Evolutionary conservation across 2,329 filamentous ascomycete genomes (phyloP).

Genomic region (Ophiognomonia clavigignenti-juglandacearum): DNA sequence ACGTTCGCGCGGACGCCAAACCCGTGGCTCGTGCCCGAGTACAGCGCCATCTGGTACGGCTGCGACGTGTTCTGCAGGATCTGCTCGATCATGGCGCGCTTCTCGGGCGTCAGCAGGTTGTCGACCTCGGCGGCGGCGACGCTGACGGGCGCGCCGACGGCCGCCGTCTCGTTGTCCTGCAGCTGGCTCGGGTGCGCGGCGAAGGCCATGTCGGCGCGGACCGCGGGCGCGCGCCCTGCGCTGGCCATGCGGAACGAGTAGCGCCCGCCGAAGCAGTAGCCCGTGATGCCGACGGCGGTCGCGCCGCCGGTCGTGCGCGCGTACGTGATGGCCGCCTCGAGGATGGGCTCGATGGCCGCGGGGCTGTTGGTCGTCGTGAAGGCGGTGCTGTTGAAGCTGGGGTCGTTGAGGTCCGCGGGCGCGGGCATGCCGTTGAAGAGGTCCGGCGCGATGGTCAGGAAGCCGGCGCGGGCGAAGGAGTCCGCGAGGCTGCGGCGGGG

Average conservation of each 20-base stretch:
- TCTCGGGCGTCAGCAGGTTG: conserved; percentile 49
- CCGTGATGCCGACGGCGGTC: conserved; percentile 49
- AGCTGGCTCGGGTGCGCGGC: conserved; percentile 62
- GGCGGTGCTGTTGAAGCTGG: conserved; percentile 35
- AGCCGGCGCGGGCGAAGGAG: conserved; percentile 62
- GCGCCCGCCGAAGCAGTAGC: conserved; percentile 63
- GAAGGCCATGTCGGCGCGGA: conserved; percentile 53
- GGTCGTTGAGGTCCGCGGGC: conserved; percentile 29
- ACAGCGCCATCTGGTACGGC: conserved; percentile 67
- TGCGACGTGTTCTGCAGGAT: conserved; percentile 48
- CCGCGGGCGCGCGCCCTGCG: conserved; percentile 31
- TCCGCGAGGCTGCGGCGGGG: conserved; percentile 46
- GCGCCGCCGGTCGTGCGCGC: conserved; percentile 43
- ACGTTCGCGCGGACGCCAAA: conserved; percentile 67
- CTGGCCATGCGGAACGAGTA: conserved; percentile 49
- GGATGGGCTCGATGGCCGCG: conserved; percentile 38
- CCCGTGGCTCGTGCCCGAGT: conserved; percentile 64
- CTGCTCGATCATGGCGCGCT: conserved; percentile 53
- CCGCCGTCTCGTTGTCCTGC: conserved; percentile 52
- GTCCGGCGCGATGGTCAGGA: conserved; percentile 61
- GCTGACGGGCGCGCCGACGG: conserved; percentile 50
- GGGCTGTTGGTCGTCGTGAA: conserved; percentile 37
- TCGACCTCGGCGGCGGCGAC: conserved; percentile 64
- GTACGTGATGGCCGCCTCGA: conserved; percentile 40
- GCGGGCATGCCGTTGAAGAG: conserved; percentile 57